phyloP scores from a whole-genome alignment of 805 yeast genomes.

The Aciculoconidium aculeatum region DNA sequence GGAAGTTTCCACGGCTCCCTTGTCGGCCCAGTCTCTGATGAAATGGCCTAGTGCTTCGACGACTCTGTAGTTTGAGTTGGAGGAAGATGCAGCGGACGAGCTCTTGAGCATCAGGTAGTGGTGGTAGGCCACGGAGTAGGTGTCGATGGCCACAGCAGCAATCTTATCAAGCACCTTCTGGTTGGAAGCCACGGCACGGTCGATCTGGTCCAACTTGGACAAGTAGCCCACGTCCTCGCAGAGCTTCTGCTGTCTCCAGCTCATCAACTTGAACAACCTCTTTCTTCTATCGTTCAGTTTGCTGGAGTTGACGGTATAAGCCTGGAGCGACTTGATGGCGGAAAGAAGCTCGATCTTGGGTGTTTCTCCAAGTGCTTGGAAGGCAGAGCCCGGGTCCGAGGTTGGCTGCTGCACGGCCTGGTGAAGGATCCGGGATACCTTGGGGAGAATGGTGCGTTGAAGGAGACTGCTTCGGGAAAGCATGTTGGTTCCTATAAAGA shows the following conservation, averaged over 20 bases:
- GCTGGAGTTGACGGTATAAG: slow-evolving; percentile 35
- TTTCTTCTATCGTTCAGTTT: slow-evolving; percentile 42
- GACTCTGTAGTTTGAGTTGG: slow-evolving; percentile 36
- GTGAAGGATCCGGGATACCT: slow-evolving; percentile 1
- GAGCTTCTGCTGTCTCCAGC: slow-evolving; percentile 51
- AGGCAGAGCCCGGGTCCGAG: not conserved
- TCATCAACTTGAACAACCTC: slow-evolving; percentile 40
- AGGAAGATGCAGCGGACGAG: slow-evolving; percentile 6
- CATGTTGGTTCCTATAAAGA: slow-evolving; percentile 30
- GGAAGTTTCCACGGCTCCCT: slow-evolving; percentile 42
- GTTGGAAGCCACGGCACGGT: slow-evolving; percentile 43
- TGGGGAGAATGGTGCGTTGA: slow-evolving; percentile 11
- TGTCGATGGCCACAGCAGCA: slow-evolving; percentile 35
- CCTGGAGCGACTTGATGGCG: slow-evolving; percentile 43
- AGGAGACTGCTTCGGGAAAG: slow-evolving; percentile 21
- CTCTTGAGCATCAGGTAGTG: slow-evolving; percentile 16
- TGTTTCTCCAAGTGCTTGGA: slow-evolving; percentile 12
- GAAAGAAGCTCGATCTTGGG: slow-evolving; percentile 27
- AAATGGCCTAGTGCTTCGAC: slow-evolving; percentile 71
- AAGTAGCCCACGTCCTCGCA: slow-evolving; percentile 50
- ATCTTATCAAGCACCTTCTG: slow-evolving; percentile 41
- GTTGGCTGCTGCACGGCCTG: not conserved
- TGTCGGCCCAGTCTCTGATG: slow-evolving; percentile 69
- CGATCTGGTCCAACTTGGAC: slow-evolving; percentile 45
- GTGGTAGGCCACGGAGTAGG: slow-evolving; percentile 40